These are phyloP conservation scores for Citrus inodora DNA, from an alignment of 345 rosid genomes.

Conservation along the genomic window DNA sequence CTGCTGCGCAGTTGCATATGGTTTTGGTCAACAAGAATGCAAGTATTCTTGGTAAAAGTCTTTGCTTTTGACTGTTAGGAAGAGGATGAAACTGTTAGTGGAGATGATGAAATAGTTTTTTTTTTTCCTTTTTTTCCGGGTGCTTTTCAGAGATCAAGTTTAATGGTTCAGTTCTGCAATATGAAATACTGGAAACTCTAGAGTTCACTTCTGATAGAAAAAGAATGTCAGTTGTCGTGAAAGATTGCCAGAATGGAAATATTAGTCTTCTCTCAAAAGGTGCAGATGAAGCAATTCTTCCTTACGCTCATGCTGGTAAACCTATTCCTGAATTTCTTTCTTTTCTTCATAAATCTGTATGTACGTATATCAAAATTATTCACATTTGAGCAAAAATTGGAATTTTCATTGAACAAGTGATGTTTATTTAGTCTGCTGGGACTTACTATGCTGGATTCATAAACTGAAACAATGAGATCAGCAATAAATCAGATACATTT, in stretches of 20 bases:
- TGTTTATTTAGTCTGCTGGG: not conserved
- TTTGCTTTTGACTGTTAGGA: slow-evolving; percentile 17
- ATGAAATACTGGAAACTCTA: slow-evolving; percentile 78
- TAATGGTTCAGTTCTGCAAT: slow-evolving; percentile 52
- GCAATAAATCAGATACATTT: not conserved
- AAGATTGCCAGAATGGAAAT: slow-evolving; percentile 71
- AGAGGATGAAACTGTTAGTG: slow-evolving; percentile 15
- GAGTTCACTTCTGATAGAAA: slow-evolving; percentile 98
- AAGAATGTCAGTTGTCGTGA: slow-evolving; percentile 93
- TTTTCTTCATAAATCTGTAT: not conserved
- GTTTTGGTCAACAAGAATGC: slow-evolving; percentile 63
- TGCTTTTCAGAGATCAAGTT: slow-evolving; percentile 66
- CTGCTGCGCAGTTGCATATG: slow-evolving; percentile 89
- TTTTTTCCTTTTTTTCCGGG: slow-evolving; percentile 20
- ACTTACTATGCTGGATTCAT: not conserved
- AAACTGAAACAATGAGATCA: not conserved
- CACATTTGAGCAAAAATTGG: not conserved
- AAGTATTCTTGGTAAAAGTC: slow-evolving; percentile 63
- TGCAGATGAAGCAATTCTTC: slow-evolving; percentile 96
- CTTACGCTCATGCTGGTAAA: slow-evolving; percentile 68
- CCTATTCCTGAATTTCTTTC: slow-evolving; percentile 12
- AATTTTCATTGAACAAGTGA: not conserved
- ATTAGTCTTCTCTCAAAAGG: slow-evolving; percentile 88
- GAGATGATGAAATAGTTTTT: slow-evolving; percentile 13
- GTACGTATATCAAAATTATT: not conserved